Evolutionary conservation across 1,284 basidiomycete genomes (phyloP), one percentile per base, ranked within the genome.

Genomic region (Cryptococcus sp.): DNA sequence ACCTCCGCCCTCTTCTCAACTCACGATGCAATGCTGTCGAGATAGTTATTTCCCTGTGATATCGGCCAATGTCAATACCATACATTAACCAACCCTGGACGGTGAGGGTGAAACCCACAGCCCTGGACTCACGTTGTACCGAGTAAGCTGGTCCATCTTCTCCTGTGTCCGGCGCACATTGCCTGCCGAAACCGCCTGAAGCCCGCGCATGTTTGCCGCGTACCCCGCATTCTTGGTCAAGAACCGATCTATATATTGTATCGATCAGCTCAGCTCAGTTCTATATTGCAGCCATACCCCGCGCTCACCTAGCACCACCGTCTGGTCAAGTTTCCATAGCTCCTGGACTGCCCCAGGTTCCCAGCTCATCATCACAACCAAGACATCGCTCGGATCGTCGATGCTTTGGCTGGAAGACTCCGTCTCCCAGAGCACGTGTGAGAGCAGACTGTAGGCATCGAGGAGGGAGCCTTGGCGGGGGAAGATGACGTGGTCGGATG

Each of bases 321-420:
- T 56, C 48, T 73, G 62, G 5, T 76, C 71, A 18, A 74, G 46
- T 44, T 67, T 52, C 71, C 71, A 76, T 18, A 69, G 39, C 40
- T 65, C 60, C 16, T 63, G 56, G 13, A 55, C 47, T 0, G 66
- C 57, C 1, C 63, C 63, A 7, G 55, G 55, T 0, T 38, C 53
- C 62, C 70, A 65, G 2, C 46, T 47, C 7, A 72, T 45, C 9
- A 53, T 53, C 0, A 74, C 68, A 16, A 63, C 65, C 28, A 73
- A 44, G 9, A 75, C 59, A 39, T 75, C 73, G 1, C 60, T 57
- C 13, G 71, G 52, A 2, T 56, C 50, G 16, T 58, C 39, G n/a
- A 75, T 63, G 20, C 57, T 58, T 43, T 67, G 59, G 3, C 46
- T 57, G 2, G 67, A 54, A 7, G 56, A 52, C 20, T 63, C 66